Percentiles rank a stretch among this genome's conserved stretches.
Conservation (phyloP, 306 rosid species). For the Cucumis melo region DNA sequence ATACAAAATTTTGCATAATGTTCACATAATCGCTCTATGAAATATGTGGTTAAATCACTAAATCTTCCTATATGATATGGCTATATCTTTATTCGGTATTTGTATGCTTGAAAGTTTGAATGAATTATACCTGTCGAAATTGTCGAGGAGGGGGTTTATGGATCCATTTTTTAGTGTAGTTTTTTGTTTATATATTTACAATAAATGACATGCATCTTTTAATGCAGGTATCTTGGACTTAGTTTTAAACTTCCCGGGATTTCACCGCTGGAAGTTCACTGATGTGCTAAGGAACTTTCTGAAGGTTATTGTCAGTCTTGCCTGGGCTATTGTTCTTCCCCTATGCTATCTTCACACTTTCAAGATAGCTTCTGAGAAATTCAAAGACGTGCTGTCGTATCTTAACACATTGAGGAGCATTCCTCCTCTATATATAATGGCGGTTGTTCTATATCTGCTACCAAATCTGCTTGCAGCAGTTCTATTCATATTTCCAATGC, state of each 20-base stretch:
- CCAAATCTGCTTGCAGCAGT: conserved; percentile 64
- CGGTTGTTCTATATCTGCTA: conserved; percentile 63
- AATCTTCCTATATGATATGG: neutral
- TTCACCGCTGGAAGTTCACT: conserved; percentile 69
- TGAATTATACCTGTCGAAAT: neutral
- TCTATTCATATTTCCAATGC: conserved; percentile 82
- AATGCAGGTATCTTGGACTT: conserved; percentile 69
- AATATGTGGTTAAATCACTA: neutral
- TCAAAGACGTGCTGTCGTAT: conserved; percentile 39
- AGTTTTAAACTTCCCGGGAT: conserved; percentile 75
- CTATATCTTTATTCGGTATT: neutral
- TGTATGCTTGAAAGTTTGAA: neutral
- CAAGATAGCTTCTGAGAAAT: conserved; percentile 14
- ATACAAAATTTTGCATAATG: too few relatives aligned
- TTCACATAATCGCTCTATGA: neutral
- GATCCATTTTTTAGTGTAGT: neutral
- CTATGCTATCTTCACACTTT: conserved; percentile 51
- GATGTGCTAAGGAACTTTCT: conserved; percentile 64
- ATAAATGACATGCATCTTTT: conserved; percentile 4
- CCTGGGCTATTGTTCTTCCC: conserved; percentile 76
- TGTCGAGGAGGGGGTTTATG: neutral
- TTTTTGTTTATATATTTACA: conserved; percentile 44
- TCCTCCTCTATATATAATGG: conserved; percentile 61
- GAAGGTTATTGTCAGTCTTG: conserved; percentile 62
- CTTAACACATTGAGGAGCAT: conserved; percentile 33